Evolutionary conservation across 2,329 filamentous ascomycete genomes (phyloP).

Genomic region (Magnaporthiopsis incrustans): DNA sequence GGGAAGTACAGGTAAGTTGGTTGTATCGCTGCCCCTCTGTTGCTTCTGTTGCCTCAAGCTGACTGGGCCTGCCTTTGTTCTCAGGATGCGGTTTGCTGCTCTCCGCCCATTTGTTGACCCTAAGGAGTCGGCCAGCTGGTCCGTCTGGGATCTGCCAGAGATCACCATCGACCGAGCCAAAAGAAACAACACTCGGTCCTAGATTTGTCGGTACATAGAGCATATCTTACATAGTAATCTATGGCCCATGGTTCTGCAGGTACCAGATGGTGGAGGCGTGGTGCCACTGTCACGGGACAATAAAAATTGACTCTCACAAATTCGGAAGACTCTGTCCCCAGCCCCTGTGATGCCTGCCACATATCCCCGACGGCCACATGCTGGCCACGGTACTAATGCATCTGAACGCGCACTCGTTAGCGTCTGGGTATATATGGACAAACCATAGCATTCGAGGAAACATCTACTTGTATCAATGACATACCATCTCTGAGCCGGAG

Average conservation of each 20-base stretch:
- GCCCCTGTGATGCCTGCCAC: too few relatives aligned
- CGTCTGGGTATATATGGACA: too few relatives aligned
- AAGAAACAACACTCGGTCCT: not conserved
- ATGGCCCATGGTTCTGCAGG: not conserved
- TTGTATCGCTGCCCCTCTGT: not conserved
- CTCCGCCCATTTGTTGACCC: slow-evolving; percentile 9
- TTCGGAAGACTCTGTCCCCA: too few relatives aligned
- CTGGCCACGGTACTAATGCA: too few relatives aligned
- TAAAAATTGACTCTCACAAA: too few relatives aligned
- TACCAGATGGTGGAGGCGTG: too few relatives aligned
- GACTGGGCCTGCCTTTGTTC: not conserved
- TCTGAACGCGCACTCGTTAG: too few relatives aligned
- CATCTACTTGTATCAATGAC: too few relatives aligned
- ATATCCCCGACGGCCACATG: too few relatives aligned
- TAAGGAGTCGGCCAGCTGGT: slow-evolving; percentile 8
- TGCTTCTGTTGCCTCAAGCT: not conserved
- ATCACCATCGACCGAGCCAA: not conserved
- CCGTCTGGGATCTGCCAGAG: slow-evolving; percentile 1
- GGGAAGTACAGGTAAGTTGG: slow-evolving; percentile 13
- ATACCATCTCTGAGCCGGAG: too few relatives aligned
- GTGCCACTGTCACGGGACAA: too few relatives aligned
- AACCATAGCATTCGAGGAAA: too few relatives aligned
- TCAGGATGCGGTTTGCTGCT: slow-evolving; percentile 14
- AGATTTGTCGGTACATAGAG: not conserved
- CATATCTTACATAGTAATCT: not conserved